These are phyloP conservation scores for Ophiostoma himal-ulmi DNA, from an alignment of 2,329 filamentous ascomycete genomes.

Conservation along the genomic window DNA sequence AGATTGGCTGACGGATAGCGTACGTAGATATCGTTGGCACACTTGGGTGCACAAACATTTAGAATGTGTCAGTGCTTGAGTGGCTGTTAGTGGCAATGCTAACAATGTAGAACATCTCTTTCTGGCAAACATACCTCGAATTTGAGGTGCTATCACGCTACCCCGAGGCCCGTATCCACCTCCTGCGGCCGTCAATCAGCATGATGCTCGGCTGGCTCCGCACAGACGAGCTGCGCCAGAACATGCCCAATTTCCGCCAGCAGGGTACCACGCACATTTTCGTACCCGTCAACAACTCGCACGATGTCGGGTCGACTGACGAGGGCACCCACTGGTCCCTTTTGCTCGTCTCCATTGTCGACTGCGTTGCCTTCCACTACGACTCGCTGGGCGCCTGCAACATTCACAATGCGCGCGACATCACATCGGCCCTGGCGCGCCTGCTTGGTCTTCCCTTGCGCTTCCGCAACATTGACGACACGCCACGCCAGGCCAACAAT, in stretches of 20 bases:
- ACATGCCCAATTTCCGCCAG: constrained; percentile 64
- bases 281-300: constrained; percentile 87
- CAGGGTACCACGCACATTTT: constrained; percentile 81
- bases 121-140: constrained; percentile 98
- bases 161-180: constrained; percentile 77
- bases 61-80: not conserved
- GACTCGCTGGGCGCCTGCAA: constrained; percentile 78
- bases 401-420: constrained; percentile 62
- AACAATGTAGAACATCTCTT: constrained; percentile 70
- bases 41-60: not conserved
- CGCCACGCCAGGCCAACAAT: constrained; percentile 84
- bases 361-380: constrained; percentile 93
- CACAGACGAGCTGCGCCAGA: constrained; percentile 27
- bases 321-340: constrained; percentile 93
- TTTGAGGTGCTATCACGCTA: constrained; percentile 76
- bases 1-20: constrained; percentile 97
- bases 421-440: constrained; percentile 61
- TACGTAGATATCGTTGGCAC: constrained; percentile 39
- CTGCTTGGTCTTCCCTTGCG: constrained; percentile 62
- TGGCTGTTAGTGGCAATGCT: constrained; percentile 20
- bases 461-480: constrained; percentile 78
- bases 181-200: constrained; percentile 90
- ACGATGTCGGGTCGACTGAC: constrained; percentile 70
- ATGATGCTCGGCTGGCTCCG: constrained; percentile 57
- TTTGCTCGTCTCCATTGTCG: constrained; percentile 79